Conservation (phyloP, 192 early-diverging fungal genomes). For the Irineochytrium annulatum region DNA sequence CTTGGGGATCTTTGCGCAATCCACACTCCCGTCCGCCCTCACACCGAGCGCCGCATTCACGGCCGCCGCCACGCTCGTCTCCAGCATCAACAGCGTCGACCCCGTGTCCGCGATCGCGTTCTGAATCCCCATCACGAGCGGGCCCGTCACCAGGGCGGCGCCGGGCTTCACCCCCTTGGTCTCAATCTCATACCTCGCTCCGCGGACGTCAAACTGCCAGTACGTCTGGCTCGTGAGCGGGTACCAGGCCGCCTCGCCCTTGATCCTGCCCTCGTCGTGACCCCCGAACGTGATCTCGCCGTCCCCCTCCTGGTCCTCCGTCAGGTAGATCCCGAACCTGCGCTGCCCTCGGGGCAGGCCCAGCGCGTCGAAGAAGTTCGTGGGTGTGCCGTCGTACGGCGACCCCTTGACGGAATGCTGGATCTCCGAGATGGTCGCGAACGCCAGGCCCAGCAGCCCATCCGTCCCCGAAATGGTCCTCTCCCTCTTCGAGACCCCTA, state of each 20-base stretch:
- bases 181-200: neutral
- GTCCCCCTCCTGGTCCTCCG: too few species aligned
- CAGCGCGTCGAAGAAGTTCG: constrained; percentile 23
- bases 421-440: constrained; percentile 29
- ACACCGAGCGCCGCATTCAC: constrained; percentile 90
- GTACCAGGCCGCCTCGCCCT: constrained; percentile 43
- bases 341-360: constrained; percentile 7
- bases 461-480: constrained; percentile 22
- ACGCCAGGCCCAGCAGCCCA: constrained; percentile 39
- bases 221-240: neutral
- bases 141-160: neutral
- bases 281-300: constrained; percentile 56
- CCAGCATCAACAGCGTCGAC: constrained; percentile 4
- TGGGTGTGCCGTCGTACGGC: neutral
- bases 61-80: constrained; percentile 54
- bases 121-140: too few species aligned
- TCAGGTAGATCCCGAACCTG: constrained; percentile 44
- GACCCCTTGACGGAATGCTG: neutral
- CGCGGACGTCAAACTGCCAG: neutral
- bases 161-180: neutral
- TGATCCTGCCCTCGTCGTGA: constrained; percentile 39
- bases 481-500: constrained; percentile 22
- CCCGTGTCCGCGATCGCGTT: constrained; percentile 14
- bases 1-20: constrained; percentile 63
- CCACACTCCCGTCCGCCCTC: constrained; percentile 85